Evolutionary conservation across 2,329 filamentous ascomycete species (phyloP), one percentile per base, ranked within the genome.

Genomic region (Paecilomyces niveus): DNA sequence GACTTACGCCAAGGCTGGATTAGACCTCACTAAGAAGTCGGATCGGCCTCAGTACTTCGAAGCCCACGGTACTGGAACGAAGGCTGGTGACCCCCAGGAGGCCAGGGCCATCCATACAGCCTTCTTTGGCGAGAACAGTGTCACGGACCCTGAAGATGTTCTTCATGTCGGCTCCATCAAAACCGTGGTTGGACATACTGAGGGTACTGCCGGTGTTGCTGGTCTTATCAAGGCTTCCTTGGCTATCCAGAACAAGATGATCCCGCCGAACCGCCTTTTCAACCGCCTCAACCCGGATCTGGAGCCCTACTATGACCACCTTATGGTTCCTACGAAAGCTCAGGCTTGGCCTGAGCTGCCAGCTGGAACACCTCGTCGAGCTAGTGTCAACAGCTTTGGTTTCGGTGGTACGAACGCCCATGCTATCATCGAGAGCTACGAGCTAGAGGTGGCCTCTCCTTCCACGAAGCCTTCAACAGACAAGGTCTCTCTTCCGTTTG

Each of bases 371-470:
- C 60, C 57, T 0, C 65, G 65, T 5, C 64, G 76, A 29, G 77
- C 76, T 1, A 76, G 76, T 39, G 71, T 82, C 0, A 81, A 79
- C 58, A 74, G 74, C 15, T 82, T 81, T 60, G 78, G 76, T 0
- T 74, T 74, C 53, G 74, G 76, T 4, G 77, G 76, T 2, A 72
- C 77, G 1, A 78, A 77, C 39, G 72, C 74, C 1, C 75, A 78
- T 59, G 70, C 70, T 0, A 74, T 80, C 26, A 54, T 81, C 29
- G 76, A 80, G 56, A 61, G 60, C 51, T 64, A 60, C 54, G 13
- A 39, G 6, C 35, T 15, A 53, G 49, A 53, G 24, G 26, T 7
- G 26, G 26, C 26, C 7, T 29, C 26, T 29, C 4, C 26, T 29
- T 29, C 26, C 26, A 29, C 26, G 26, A 29, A 5, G 7, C 26